A percentile compares a stretch with the other conserved stretches of the same genome.
Conservation (phyloP, 345 rosid species). For the Draba incana region DNA sequence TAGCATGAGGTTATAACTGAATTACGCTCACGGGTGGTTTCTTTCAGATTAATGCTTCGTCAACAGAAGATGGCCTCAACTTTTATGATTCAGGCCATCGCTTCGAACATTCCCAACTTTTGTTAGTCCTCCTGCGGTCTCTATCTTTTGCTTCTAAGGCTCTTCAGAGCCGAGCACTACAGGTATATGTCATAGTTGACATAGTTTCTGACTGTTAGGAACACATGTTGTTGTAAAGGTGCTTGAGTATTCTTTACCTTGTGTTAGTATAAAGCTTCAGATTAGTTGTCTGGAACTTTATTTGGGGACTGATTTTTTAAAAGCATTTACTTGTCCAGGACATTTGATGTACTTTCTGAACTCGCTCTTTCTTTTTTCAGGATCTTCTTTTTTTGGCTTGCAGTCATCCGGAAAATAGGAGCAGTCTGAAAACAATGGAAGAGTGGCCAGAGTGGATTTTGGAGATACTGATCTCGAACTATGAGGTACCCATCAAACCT, state of each 20-base stretch:
- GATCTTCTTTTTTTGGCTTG: constrained; percentile 99
- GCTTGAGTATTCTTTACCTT: constrained; percentile 17
- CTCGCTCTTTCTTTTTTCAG: constrained; percentile 70
- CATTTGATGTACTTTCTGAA: constrained; percentile 49
- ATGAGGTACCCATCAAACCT: constrained; percentile 65
- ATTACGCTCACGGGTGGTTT: constrained; percentile 19
- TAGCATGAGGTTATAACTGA: constrained; percentile 11
- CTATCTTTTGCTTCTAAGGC: constrained; percentile 79
- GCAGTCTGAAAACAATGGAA: constrained; percentile 86
- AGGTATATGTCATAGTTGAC: constrained; percentile 56
- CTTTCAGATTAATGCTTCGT: constrained; percentile 93
- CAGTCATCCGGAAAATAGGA: constrained; percentile 98
- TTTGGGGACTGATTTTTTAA: constrained; percentile 4
- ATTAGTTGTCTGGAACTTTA: constrained; percentile 23
- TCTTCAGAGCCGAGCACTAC: constrained; percentile 89
- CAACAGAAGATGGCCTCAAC: constrained; percentile 87
- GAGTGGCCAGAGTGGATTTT: constrained; percentile 99
- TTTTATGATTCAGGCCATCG: constrained; percentile 94
- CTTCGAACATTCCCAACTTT: constrained; percentile 87
- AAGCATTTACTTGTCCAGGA: constrained; percentile 29
- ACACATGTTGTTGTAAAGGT: constrained; percentile 15
- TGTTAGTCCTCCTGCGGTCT: constrained; percentile 87
- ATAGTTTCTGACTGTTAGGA: constrained; percentile 19
- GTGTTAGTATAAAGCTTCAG: constrained; percentile 20
- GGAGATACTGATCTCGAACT: constrained; percentile 85